Evolutionary conservation across 805 yeast species (phyloP), one percentile per base, ranked within the genome.

Genomic region (Hyphopichia homilentoma): DNA sequence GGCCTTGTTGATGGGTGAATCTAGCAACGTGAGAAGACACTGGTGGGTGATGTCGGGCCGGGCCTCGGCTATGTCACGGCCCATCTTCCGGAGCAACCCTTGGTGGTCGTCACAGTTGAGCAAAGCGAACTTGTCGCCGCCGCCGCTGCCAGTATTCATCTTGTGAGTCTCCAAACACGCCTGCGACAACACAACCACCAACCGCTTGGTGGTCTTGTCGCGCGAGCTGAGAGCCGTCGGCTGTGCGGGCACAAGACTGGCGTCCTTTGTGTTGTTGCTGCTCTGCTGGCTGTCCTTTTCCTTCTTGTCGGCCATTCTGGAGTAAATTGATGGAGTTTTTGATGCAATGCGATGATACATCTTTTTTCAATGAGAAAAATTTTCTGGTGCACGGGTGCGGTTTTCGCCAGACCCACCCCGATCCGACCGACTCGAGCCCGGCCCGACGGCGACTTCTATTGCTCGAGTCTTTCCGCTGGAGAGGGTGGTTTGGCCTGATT

Each of bases 41-140:
- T 90, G 98, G 57, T 93, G 98, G 27, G 98, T 93, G 51, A 93
- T 93, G 59, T 93, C 98, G n/a, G 98, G 98, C 60, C 98, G 79
- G 6, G 97, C 97, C 55, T 93, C 98, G 30, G 95, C 86, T 43
- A 93, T 90, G 54, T 93, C 97, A 55, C 97, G 78, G 33, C 95
- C 95, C 95, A 90, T 87, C 57, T 88, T 90, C 59, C 90, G 83
- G 50, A 93, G 68, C 32, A 90, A 69, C 11, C 97, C 97, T 65
- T 93, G 98, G 59, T 93, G 98, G 57, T 93, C 98, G 59, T 93
- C 98, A 70, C 98, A 93, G 67, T 93, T 93, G 52, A 93, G 71
- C 39, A 93, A 65, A 0, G 95, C 97, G 54, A 82, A 93, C 59
- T 93, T 87, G 54, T 93, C 97, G 21, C 71, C 72, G 32, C 90